These are phyloP conservation scores for Hericium rajendrae DNA, from an alignment of 768 basidiomycete species.

Conservation along the genomic window DNA sequence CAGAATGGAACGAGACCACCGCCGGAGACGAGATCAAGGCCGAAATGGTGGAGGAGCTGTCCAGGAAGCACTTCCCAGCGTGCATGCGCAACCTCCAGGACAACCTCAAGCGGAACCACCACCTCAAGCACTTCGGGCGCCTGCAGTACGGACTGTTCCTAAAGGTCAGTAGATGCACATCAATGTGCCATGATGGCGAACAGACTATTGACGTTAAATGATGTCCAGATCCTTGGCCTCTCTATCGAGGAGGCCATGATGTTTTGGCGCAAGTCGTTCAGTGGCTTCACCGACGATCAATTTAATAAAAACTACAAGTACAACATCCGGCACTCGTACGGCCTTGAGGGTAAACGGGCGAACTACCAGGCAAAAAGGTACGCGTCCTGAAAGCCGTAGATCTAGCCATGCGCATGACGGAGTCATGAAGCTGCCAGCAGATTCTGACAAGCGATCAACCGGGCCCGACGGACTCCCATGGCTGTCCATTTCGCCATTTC, in stretches of 20 bases:
- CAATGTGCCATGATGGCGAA: background rate
- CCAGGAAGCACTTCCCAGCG: slow-evolving; percentile 83
- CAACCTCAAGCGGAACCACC: slow-evolving; percentile 62
- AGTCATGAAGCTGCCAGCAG: slow-evolving; percentile 65
- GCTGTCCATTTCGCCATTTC: slow-evolving; percentile 92
- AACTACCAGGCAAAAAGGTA: slow-evolving; percentile 93
- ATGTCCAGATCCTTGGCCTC: slow-evolving; percentile 71
- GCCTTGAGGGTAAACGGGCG: slow-evolving; percentile 87
- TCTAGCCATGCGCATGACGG: background rate
- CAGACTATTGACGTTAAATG: background rate
- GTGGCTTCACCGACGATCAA: slow-evolving; percentile 74
- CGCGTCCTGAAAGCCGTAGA: background rate
- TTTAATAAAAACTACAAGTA: slow-evolving; percentile 98
- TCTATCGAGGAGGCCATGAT: slow-evolving; percentile 88
- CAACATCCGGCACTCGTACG: slow-evolving; percentile 93
- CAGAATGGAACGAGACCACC: slow-evolving; percentile 62
- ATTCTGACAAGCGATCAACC: slow-evolving; percentile 69
- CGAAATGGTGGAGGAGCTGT: slow-evolving; percentile 87
- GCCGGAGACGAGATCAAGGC: slow-evolving; percentile 69
- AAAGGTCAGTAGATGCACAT: slow-evolving; percentile 47
- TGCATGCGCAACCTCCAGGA: slow-evolving; percentile 93
- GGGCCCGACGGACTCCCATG: slow-evolving; percentile 58
- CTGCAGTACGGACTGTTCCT: slow-evolving; percentile 90
- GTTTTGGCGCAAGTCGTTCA: slow-evolving; percentile 91
- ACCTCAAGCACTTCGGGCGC: slow-evolving; percentile 88